Evolutionary conservation across 345 rosid species (phyloP).

Genomic region (Atalantia buxifolia): DNA sequence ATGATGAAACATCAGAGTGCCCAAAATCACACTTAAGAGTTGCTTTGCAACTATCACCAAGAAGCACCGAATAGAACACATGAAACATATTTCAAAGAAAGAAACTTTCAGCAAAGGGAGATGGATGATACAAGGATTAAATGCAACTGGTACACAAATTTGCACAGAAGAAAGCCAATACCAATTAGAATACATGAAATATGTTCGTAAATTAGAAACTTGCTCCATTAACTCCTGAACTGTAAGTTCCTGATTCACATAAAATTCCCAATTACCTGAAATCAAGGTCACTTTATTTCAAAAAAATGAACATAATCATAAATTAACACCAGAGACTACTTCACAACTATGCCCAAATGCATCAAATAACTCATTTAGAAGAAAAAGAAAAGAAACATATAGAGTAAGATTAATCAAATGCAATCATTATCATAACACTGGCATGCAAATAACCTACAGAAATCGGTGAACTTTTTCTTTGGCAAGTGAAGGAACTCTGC

Average conservation of each 20-base stretch:
- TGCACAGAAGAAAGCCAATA: not conserved
- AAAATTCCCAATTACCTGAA: not conserved
- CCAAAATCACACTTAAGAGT: not conserved
- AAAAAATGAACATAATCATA: not conserved
- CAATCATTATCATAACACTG: not conserved
- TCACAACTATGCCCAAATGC: not conserved
- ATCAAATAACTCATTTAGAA: not conserved
- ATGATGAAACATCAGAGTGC: not conserved
- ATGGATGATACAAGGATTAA: not conserved
- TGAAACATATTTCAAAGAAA: not conserved
- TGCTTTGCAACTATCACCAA: not conserved
- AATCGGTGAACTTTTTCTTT: slow-evolving; percentile 40
- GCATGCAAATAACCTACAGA: slow-evolving; percentile 25
- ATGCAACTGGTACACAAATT: no score
- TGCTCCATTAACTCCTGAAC: not conserved
- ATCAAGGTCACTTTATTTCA: not conserved
- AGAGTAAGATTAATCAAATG: not conserved
- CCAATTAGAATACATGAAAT: not conserved
- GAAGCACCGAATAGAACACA: not conserved
- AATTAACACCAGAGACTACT: not conserved
- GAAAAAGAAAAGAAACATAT: not conserved
- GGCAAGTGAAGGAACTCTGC: slow-evolving; percentile 71
- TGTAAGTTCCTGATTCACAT: not conserved
- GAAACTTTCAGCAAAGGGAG: not conserved
- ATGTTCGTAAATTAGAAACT: not conserved